Evolutionary conservation across 495 filamentous ascomycete species (phyloP).

Genomic region (Articulospora tetracladia): DNA sequence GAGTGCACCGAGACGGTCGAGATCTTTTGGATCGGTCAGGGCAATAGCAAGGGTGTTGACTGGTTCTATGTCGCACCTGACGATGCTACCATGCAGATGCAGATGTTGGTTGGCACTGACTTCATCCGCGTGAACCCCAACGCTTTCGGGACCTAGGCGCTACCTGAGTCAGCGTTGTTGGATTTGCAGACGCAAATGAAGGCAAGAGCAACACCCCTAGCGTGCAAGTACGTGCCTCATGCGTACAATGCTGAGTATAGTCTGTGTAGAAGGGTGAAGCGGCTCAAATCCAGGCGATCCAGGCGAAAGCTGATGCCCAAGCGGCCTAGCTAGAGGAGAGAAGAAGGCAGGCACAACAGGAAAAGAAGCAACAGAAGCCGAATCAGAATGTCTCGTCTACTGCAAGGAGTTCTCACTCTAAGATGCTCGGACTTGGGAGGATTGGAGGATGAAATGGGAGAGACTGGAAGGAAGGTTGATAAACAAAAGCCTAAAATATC

Average conservation of each 20-base stretch:
- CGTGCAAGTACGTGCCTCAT: not conserved
- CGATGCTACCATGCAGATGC: not conserved
- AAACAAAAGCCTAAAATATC: too few species aligned
- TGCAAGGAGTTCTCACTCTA: not conserved
- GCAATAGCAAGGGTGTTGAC: not conserved
- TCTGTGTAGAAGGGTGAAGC: not conserved
- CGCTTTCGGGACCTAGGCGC: not conserved
- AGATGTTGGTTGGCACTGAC: not conserved
- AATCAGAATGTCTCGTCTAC: not conserved
- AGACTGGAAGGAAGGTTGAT: not conserved
- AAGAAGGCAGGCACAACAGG: not conserved
- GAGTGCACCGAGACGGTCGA: not conserved
- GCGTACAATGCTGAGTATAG: not conserved
- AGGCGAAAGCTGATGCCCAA: not conserved
- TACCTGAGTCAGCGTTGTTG: not conserved
- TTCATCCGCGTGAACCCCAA: not conserved
- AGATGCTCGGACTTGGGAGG: not conserved
- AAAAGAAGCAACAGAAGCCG: not conserved
- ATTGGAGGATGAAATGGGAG: not conserved
- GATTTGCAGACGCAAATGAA: not conserved
- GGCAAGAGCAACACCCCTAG: not conserved
- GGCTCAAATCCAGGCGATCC: not conserved
- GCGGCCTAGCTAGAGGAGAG: not conserved
- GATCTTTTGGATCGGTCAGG: not conserved
- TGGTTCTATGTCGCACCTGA: slow-evolving; percentile 9